Conservation (phyloP, 1,284 basidiomycete species). For the Ustilago xerochloae region DNA sequence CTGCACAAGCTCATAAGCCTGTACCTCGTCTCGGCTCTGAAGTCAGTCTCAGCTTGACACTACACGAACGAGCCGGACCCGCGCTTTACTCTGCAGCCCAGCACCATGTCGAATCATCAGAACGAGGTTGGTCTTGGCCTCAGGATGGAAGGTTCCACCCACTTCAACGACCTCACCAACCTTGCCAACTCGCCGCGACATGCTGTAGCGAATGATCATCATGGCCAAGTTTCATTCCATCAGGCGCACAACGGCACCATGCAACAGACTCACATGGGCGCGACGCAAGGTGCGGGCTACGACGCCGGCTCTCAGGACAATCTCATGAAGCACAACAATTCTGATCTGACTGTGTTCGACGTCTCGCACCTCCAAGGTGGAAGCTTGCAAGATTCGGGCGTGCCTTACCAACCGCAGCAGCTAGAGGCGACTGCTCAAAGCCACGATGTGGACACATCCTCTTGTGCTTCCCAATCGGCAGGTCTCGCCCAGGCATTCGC, state of each 20-base stretch:
- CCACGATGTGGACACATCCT: neutral
- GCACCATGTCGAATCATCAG: conserved; percentile 15
- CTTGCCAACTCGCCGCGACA: conserved; percentile 10
- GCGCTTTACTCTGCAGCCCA: too few relatives aligned
- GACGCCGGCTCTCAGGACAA: conserved; percentile 16
- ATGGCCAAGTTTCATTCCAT: neutral
- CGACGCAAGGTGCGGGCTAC: conserved; percentile 3
- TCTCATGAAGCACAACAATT: conserved; percentile 13
- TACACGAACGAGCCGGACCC: too few relatives aligned
- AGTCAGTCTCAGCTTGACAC: too few relatives aligned
- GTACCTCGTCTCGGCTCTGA: too few relatives aligned
- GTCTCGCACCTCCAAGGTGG: neutral
- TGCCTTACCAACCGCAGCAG: neutral
- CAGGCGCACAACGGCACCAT: neutral
- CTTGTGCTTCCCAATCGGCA: neutral
- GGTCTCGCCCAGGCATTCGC: conserved; percentile 20
- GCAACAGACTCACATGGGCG: conserved; percentile 3
- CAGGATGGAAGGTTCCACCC: conserved; percentile 19
- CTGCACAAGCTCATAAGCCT: neutral
- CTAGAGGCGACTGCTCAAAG: neutral
- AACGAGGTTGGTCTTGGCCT: conserved; percentile 25
- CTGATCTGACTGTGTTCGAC: conserved; percentile 5
- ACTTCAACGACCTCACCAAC: conserved; percentile 43
- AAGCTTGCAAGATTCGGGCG: neutral
- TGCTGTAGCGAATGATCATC: neutral